These are phyloP conservation scores for Tylopilus balloui DNA, from an alignment of 768 basidiomycete species.

Conservation along the genomic window DNA sequence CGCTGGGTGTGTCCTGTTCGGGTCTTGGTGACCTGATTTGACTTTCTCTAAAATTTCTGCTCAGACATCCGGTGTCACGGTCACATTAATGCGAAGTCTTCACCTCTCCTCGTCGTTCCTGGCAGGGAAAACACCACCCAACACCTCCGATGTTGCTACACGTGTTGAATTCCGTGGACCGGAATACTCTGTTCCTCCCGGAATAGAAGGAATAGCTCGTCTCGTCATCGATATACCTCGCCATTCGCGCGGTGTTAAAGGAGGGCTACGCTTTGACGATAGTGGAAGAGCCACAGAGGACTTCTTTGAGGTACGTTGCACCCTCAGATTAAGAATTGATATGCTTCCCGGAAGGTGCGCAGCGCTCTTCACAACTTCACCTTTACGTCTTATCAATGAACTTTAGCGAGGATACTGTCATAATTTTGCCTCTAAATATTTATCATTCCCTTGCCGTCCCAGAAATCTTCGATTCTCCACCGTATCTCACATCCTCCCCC, in stretches of 20 bases:
- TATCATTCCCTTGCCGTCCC: conserved; percentile 62
- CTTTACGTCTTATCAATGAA: conserved; percentile 8
- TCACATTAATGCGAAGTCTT: conserved; percentile 59
- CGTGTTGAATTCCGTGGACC: conserved; percentile 68
- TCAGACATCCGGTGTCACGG: conserved; percentile 64
- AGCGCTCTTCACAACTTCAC: conserved; percentile 20
- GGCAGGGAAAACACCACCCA: conserved; percentile 26
- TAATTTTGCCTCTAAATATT: conserved; percentile 61
- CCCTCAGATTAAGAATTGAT: conserved; percentile 56
- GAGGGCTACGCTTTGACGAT: conserved; percentile 56
- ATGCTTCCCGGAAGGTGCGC: conserved; percentile 68
- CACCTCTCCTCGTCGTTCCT: conserved; percentile 42
- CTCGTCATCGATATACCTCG: conserved; percentile 78
- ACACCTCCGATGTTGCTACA: conserved; percentile 62
- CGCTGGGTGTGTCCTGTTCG: conserved; percentile 55
- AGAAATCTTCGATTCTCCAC: conserved; percentile 30
- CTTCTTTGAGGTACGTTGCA: conserved; percentile 67
- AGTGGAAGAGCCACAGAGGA: conserved; percentile 41
- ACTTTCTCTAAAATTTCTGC: conserved; percentile 1
- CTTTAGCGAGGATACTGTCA: conserved; percentile 62
- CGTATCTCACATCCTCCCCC: conserved; percentile 9
- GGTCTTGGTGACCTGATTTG: neutral
- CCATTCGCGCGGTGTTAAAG: conserved; percentile 58
- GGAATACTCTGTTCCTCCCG: conserved; percentile 71
- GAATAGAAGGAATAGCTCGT: conserved; percentile 72